These are phyloP conservation scores for Verticillium albo-atrum DNA, from an alignment of 2,329 filamentous ascomycete genomes.

Conservation along the genomic window DNA sequence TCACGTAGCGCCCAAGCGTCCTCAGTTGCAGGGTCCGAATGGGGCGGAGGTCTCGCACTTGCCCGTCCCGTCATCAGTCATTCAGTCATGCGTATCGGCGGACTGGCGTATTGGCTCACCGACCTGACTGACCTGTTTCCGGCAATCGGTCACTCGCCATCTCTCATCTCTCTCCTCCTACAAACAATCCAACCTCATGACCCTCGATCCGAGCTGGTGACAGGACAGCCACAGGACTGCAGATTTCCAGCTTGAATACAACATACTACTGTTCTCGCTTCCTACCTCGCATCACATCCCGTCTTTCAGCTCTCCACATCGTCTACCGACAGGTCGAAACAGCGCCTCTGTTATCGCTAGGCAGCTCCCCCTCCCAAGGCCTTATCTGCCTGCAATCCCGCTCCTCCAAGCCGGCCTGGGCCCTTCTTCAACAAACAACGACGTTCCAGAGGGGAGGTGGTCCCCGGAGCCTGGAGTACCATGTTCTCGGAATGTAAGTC, in stretches of 20 bases:
- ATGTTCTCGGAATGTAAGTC: constrained; percentile 77
- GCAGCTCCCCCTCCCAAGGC: not conserved
- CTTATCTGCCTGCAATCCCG: not conserved
- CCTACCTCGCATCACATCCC: not conserved
- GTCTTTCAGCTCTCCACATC: not conserved
- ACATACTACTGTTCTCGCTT: not conserved
- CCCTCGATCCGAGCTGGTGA: not conserved
- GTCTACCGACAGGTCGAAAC: not conserved
- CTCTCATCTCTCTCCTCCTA: not conserved
- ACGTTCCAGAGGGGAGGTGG: constrained; percentile 9
- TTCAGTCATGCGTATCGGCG: not conserved
- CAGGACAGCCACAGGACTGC: not conserved
- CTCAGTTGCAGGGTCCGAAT: not conserved
- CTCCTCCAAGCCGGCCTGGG: not conserved
- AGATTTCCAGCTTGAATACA: not conserved
- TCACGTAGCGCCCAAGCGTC: not conserved
- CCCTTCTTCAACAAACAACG: not conserved
- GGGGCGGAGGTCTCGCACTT: not conserved
- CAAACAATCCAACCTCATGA: not conserved
- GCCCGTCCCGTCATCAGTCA: not conserved
- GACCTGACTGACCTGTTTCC: not conserved
- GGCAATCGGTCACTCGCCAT: not conserved
- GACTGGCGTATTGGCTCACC: not conserved
- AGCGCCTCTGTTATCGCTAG: not conserved
- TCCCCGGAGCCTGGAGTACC: constrained; percentile 14